These are phyloP conservation scores for Neoascochyta sp. DNA, from an alignment of 2,329 filamentous ascomycete genomes.

Conservation along the genomic window DNA sequence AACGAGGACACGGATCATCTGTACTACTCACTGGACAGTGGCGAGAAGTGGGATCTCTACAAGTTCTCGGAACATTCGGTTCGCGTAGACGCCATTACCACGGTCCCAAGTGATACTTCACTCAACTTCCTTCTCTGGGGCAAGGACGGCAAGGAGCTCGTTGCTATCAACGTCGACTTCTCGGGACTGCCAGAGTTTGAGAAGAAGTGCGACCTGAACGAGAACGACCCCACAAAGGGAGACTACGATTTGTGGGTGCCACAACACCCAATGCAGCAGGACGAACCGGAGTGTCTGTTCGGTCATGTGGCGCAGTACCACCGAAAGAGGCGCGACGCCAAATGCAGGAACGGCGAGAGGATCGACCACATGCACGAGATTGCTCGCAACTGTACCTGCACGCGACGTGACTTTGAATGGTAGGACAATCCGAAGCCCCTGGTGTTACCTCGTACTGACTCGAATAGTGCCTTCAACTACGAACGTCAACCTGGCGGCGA, in stretches of 20 bases:
- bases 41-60: conserved; percentile 72
- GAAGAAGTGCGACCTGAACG: conserved; percentile 65
- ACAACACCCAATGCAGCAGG: conserved; percentile 73
- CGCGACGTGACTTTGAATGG: conserved; percentile 88
- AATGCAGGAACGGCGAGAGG: conserved; percentile 78
- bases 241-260: conserved; percentile 90
- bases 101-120: conserved; percentile 81
- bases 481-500: conserved; percentile 72
- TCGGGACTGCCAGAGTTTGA: conserved; percentile 64
- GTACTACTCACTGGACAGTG: conserved; percentile 77
- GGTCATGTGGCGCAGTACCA: conserved; percentile 86
- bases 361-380: conserved; percentile 64
- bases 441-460: conserved; percentile 9
- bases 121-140: conserved; percentile 93
- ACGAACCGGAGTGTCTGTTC: conserved; percentile 79
- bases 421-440: conserved; percentile 46
- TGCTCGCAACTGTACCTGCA: conserved; percentile 74
- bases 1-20: conserved; percentile 63
- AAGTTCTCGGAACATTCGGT: conserved; percentile 68
- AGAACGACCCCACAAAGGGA: conserved; percentile 55
- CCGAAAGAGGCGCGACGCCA: conserved; percentile 74
- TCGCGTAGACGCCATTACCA: conserved; percentile 75
- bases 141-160: conserved; percentile 53
- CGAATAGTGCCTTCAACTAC: conserved; percentile 84
- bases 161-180: conserved; percentile 86